phyloP scores from a whole-genome alignment of 306 rosid genomes.

The Chamaecrista fasciculata region DNA sequence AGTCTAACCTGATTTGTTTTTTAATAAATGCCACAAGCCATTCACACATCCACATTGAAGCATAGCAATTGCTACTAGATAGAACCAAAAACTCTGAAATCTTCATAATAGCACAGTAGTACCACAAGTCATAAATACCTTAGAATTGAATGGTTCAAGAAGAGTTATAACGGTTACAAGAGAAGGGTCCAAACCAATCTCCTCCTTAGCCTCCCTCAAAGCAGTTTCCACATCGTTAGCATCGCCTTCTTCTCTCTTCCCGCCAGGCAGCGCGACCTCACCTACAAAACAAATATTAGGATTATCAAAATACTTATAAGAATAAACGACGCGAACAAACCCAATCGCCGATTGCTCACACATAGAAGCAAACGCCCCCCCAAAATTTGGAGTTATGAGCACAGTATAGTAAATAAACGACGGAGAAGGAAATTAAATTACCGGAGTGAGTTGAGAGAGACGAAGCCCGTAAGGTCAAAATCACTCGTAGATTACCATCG shows the following conservation, averaged over 20 bases:
- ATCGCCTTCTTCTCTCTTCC: conserved; percentile 69
- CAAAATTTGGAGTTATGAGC: background rate
- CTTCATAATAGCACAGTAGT: background rate
- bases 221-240: conserved; percentile 71
- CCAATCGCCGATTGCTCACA: background rate
- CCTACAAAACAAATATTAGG: conserved; percentile 57
- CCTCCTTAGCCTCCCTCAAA: conserved; percentile 85
- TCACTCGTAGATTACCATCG: conserved; percentile 49
- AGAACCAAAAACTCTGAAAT: background rate
- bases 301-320: too few species aligned
- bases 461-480: conserved; percentile 72
- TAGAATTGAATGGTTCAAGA: conserved; percentile 57
- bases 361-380: background rate
- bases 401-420: background rate
- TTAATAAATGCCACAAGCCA: too few species aligned
- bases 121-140: conserved; percentile 29
- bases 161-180: conserved; percentile 52
- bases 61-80: background rate
- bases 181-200: conserved; percentile 81
- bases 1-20: background rate
- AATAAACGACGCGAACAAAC: too few species aligned
- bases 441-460: conserved; percentile 79
- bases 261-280: conserved; percentile 89
- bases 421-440: background rate
- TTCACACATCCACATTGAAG: too few species aligned